Evolutionary conservation across 1,284 basidiomycete genomes (phyloP).

Genomic region (Waitea zeae): DNA sequence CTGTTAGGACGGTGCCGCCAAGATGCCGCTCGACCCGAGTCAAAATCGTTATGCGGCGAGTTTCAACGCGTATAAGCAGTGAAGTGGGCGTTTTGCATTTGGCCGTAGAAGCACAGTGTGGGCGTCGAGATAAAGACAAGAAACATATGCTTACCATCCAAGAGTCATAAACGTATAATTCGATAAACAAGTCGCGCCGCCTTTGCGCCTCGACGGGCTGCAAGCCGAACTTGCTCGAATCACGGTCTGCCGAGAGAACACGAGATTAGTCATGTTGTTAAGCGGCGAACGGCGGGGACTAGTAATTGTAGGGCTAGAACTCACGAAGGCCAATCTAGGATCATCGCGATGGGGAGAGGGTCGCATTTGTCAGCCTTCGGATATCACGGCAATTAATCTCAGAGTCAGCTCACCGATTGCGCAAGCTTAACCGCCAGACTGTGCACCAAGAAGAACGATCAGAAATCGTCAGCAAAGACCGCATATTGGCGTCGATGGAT

Average conservation of each 20-base stretch:
- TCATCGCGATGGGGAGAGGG: background rate
- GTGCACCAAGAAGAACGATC: too few relatives aligned
- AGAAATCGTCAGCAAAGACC: too few relatives aligned
- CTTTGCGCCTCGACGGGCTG: constrained; percentile 40
- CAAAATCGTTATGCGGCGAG: too few relatives aligned
- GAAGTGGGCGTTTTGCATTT: too few relatives aligned
- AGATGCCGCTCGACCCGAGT: too few relatives aligned
- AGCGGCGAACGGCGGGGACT: background rate
- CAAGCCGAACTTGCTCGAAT: constrained; percentile 49
- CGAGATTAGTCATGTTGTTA: constrained; percentile 6
- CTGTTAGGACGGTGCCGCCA: too few relatives aligned
- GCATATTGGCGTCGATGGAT: background rate
- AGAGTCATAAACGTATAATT: constrained; percentile 58
- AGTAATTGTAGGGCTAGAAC: constrained; percentile 14
- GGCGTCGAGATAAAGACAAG: background rate
- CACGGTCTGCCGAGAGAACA: constrained; percentile 33
- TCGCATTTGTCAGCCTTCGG: too few relatives aligned
- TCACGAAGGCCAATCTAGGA: constrained; percentile 56
- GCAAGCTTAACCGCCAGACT: constrained; percentile 53
- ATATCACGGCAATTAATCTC: too few relatives aligned
- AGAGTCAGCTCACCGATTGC: constrained; percentile 41
- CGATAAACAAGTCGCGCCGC: constrained; percentile 58
- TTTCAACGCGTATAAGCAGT: too few relatives aligned
- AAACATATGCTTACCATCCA: constrained; percentile 28
- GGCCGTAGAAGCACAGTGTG: too few relatives aligned